phyloP scores from a whole-genome alignment of 2,329 filamentous ascomycete species.

The Cladosporium velox region DNA sequence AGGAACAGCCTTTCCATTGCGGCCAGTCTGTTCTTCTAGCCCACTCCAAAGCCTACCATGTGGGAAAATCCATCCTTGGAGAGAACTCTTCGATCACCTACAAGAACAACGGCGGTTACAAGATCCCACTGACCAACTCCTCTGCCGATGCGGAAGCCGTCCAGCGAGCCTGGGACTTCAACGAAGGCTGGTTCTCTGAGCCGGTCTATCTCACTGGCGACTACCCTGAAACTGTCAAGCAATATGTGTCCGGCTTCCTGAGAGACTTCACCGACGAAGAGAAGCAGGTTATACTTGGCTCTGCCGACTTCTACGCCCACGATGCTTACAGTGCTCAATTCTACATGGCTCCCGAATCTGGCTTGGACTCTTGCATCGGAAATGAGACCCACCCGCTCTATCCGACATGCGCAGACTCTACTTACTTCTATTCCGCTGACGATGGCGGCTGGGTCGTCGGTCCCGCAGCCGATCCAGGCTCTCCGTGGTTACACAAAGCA shows the following conservation, averaged over 20 bases:
- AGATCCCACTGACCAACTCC: conserved; percentile 40
- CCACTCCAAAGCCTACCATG: conserved; percentile 42
- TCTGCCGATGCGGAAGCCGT: conserved; percentile 38
- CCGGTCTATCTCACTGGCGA: conserved; percentile 49
- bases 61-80: conserved; percentile 45
- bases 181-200: conserved; percentile 47
- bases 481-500: conserved; percentile 39
- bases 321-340: conserved; percentile 42
- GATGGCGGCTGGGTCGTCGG: conserved; percentile 38
- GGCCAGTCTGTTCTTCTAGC: conserved; percentile 42
- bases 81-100: conserved; percentile 34
- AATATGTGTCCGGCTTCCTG: conserved; percentile 38
- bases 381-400: conserved; percentile 40
- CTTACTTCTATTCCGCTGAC: conserved; percentile 35
- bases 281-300: conserved; percentile 37
- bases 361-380: conserved; percentile 41
- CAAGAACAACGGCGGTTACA: conserved; percentile 42
- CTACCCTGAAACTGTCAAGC: conserved; percentile 44
- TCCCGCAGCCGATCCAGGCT: conserved; percentile 34
- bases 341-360: conserved; percentile 38
- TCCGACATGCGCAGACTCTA: conserved; percentile 39
- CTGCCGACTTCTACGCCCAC: conserved; percentile 41
- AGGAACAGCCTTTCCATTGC: conserved; percentile 39
- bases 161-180: conserved; percentile 42
- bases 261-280: conserved; percentile 37